Percentiles rank a stretch among this genome's conserved stretches.
Conservation (phyloP, 306 rosid genomes). For the Cotoneaster glaucophyllus region DNA sequence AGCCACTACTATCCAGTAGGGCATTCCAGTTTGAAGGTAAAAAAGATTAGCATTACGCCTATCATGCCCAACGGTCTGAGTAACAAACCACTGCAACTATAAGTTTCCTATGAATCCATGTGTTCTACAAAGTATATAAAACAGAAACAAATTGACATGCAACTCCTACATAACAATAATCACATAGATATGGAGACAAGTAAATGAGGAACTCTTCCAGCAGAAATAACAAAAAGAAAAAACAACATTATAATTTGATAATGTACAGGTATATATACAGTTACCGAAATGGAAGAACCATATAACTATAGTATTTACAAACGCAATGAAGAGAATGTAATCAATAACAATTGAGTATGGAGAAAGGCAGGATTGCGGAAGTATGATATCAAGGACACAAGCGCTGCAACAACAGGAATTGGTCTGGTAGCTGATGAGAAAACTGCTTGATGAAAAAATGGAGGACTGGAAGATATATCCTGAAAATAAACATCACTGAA, state of each 20-base stretch:
- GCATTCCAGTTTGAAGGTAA: background rate
- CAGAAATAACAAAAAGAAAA: background rate
- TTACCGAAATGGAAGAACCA: background rate
- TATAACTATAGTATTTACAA: background rate
- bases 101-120: background rate
- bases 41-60: background rate
- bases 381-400: conserved; percentile 63
- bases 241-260: background rate
- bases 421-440: conserved; percentile 59
- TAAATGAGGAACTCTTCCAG: background rate
- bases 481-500: conserved; percentile 28
- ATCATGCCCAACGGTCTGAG: background rate
- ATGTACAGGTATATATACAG: background rate
- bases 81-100: background rate
- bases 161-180: background rate
- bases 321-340: background rate
- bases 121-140: background rate
- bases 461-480: conserved; percentile 58
- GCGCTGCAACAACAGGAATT: conserved; percentile 61
- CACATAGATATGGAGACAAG: background rate
- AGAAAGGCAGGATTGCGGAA: conserved; percentile 49
- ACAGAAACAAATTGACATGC: background rate
- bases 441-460: conserved; percentile 69
- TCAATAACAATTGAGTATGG: conserved; percentile 10
- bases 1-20: background rate